Percentiles rank a stretch among this genome's conserved stretches.
phyloP scores from a whole-genome alignment of 2,329 filamentous ascomycete species.

The Fusarium oxysporum region DNA sequence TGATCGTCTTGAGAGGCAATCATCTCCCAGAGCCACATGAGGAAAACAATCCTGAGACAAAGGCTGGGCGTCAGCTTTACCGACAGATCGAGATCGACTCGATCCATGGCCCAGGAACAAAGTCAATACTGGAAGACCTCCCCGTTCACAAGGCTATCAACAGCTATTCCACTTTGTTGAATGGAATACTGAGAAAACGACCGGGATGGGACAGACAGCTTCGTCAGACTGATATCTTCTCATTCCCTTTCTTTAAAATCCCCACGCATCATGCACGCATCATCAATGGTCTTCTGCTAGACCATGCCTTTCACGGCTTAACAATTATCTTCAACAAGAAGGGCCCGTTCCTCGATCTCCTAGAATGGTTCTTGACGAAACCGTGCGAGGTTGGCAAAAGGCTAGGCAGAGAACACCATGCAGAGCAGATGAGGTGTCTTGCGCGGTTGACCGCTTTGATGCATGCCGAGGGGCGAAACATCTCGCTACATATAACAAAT shows the following conservation, averaged over 20 bases:
- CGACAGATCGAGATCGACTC: background rate
- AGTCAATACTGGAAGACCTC: background rate
- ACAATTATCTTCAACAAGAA: rapidly evolving
- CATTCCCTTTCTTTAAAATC: background rate
- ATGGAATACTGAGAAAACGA: background rate
- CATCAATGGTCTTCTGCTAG: background rate
- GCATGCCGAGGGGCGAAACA: background rate
- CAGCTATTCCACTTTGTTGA: background rate
- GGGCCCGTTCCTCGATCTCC: rapidly evolving
- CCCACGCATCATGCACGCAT: rapidly evolving
- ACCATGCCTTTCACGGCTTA: background rate
- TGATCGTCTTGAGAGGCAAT: background rate
- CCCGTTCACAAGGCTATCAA: background rate
- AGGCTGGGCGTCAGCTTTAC: rapidly evolving
- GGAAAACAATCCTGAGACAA: background rate
- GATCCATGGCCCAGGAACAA: background rate
- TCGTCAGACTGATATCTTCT: background rate
- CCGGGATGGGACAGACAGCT: background rate
- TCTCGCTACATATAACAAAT: background rate
- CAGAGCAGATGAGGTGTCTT: background rate
- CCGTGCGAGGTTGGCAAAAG: background rate
- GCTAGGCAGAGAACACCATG: background rate
- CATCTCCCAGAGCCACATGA: background rate
- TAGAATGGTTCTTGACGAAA: background rate
- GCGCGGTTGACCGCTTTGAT: background rate